Conservation (phyloP, 106 monocot species). For the Triglochin maritima region DNA sequence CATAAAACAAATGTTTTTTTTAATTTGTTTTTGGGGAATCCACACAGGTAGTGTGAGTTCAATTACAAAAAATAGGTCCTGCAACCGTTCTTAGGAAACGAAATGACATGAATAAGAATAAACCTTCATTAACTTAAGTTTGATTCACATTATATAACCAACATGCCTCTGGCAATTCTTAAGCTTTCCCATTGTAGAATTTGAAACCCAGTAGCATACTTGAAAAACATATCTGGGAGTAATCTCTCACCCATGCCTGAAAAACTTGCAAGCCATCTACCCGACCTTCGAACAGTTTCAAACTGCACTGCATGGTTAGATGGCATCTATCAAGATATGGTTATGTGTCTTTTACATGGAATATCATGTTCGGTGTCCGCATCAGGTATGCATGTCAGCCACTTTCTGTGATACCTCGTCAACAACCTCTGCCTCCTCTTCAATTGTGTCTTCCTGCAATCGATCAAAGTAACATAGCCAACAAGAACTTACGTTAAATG, state of each 20-base stretch:
- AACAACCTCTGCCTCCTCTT: conserved; percentile 28
- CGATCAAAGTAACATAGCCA: not conserved
- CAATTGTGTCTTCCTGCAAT: conserved; percentile 28
- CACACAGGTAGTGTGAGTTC: no score
- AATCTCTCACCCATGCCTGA: not conserved
- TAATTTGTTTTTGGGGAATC: no score
- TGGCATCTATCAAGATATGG: not conserved
- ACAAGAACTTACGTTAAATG: not conserved
- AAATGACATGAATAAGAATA: no score
- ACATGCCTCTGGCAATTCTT: not conserved
- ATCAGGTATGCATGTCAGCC: conserved; percentile 15
- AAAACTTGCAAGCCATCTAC: not conserved
- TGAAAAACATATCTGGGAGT: not conserved
- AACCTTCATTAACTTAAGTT: no score
- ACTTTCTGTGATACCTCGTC: conserved; percentile 34
- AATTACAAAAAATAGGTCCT: no score
- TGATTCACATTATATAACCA: no score
- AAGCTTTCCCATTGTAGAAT: not conserved
- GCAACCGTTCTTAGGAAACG: no score
- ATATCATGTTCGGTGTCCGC: not conserved
- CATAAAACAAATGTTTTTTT: no score
- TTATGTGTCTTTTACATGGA: not conserved
- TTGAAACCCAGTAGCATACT: not conserved
- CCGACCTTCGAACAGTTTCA: not conserved
- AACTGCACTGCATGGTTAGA: not conserved